A percentile compares a stretch with the other conserved stretches of the same genome.
These are phyloP conservation scores for Ophiostoma quercus DNA, from an alignment of 2,329 filamentous ascomycete species.

Conservation along the genomic window DNA sequence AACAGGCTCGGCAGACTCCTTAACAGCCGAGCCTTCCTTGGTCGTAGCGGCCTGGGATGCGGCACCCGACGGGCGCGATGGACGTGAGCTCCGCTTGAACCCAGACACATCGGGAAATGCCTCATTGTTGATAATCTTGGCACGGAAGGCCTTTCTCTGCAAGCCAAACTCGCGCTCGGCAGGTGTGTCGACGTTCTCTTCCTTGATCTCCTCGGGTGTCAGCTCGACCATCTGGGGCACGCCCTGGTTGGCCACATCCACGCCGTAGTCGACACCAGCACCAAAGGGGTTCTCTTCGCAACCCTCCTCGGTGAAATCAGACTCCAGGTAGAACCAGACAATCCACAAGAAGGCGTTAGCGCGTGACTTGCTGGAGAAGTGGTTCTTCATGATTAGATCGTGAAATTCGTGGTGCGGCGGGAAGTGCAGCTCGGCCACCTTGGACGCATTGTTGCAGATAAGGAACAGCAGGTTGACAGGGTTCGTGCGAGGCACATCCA, in stretches of 20 bases:
- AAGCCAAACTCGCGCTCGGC: conserved; percentile 67
- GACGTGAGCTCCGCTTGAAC: conserved; percentile 49
- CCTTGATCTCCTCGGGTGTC: conserved; percentile 57
- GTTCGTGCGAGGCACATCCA: conserved; percentile 70
- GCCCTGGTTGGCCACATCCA: conserved; percentile 61
- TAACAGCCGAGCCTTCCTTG: conserved; percentile 25
- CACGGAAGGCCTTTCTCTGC: conserved; percentile 67
- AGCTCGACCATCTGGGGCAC: conserved; percentile 63
- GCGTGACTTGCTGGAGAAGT: conserved; percentile 73
- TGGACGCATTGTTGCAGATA: conserved; percentile 80
- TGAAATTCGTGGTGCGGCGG: conserved; percentile 83
- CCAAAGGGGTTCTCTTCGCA: conserved; percentile 91
- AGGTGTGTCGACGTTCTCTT: conserved; percentile 69
- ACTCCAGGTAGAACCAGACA: conserved; percentile 99
- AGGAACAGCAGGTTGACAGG: conserved; percentile 97
- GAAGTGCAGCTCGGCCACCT: conserved; percentile 91
- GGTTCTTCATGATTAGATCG: conserved; percentile 88
- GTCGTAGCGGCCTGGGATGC: conserved; percentile 26
- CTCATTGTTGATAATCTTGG: conserved; percentile 69
- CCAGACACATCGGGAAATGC: conserved; percentile 60
- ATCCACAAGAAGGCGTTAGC: conserved; percentile 91
- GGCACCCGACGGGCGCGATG: conserved; percentile 29
- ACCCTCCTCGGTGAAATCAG: conserved; percentile 83
- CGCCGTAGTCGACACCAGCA: conserved; percentile 58
- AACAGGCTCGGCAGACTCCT: conserved; percentile 30